Conservation (phyloP, 192 early-diverging fungal species). For the Funneliformis geosporum region DNA sequence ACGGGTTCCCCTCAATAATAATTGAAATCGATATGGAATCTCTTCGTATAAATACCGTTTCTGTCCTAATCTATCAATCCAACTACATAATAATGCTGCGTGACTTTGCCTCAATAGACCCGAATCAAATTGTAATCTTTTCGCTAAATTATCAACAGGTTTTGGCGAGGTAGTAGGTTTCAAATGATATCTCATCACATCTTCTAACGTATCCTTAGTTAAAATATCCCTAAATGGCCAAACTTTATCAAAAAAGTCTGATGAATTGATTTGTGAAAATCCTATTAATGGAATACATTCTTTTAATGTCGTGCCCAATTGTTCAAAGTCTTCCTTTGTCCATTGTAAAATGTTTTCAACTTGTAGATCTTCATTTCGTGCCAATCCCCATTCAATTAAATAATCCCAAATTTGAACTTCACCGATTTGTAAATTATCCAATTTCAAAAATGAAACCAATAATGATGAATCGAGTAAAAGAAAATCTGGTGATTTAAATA, state of each 20-base stretch:
- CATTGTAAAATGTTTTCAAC: neutral
- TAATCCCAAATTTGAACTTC: slow-evolving; percentile 27
- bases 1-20: slow-evolving; percentile 19
- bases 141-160: slow-evolving; percentile 7
- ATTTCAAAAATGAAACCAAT: slow-evolving; percentile 12
- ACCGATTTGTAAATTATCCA: slow-evolving; percentile 24
- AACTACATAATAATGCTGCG: slow-evolving; percentile 17
- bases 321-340: slow-evolving; percentile 12
- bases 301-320: neutral
- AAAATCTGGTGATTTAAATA: slow-evolving; percentile 21
- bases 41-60: slow-evolving; percentile 27
- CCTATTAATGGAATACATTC: slow-evolving; percentile 23
- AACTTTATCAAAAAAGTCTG: slow-evolving; percentile 29
- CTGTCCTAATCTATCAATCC: slow-evolving; percentile 28
- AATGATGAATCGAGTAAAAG: slow-evolving; percentile 14
- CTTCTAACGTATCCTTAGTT: slow-evolving; percentile 1
- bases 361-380: slow-evolving; percentile 1
- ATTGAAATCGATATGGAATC: slow-evolving; percentile 21
- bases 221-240: slow-evolving; percentile 14
- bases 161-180: slow-evolving; percentile 1
- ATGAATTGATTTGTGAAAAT: slow-evolving; percentile 16
- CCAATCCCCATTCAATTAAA: neutral
- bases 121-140: slow-evolving; percentile 25
- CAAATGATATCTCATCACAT: slow-evolving; percentile 22
- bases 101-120: slow-evolving; percentile 5